Evolutionary conservation across 352 stramenopile genomes (phyloP), one percentile per base, ranked within the genome.

Genomic region (Phytophthora foliorum): DNA sequence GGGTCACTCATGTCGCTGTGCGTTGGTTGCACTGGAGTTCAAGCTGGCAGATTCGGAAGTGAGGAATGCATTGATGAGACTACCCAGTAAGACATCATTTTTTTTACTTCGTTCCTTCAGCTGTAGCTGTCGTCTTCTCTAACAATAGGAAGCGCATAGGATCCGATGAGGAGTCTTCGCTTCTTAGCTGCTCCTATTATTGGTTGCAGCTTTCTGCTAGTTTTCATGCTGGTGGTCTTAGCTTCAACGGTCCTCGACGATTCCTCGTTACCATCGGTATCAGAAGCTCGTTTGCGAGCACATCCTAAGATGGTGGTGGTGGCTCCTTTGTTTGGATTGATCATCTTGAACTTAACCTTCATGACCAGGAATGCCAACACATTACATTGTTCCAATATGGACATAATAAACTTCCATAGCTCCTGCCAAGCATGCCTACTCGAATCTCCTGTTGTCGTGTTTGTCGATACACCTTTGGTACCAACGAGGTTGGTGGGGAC

Each of bases 1-100:
- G 82, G 84, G 67, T 93, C 86, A 74, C 76, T 92, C 84, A 90
- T 92, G 48, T 41, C 67, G 39, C 17, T 52, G 46, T 11, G 38
- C 13, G 24, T 62, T 58, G 25, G 34, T 54, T 57, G 45, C 17
- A 29, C 13, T 61, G 44, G 50, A 44, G 31, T 27, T 69, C 4
- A 58, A 59, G 57, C 45, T 70, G 64, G 69, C 22, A 48, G 10
- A 65, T 74, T 67, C 22, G 27, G 29, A 70, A 71, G 48, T 77
- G 63, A 65, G 27, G 5, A 19, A 22, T 24, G 25, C 2, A 10
- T 3, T 16, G 19, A 9, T 14, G n/a, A n/a, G n/a, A n/a, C n/a
- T n/a, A n/a, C n/a, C n/a, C n/a, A n/a, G n/a, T n/a, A n/a, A 49
- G 21, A 19, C 38, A 44, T 11, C 38, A 45, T 24, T 45, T 21